A percentile compares a stretch with the other conserved stretches of the same genome.
Conservation (phyloP, 1,139 yeast genomes). For the Yamadazyma membranifaciens region DNA sequence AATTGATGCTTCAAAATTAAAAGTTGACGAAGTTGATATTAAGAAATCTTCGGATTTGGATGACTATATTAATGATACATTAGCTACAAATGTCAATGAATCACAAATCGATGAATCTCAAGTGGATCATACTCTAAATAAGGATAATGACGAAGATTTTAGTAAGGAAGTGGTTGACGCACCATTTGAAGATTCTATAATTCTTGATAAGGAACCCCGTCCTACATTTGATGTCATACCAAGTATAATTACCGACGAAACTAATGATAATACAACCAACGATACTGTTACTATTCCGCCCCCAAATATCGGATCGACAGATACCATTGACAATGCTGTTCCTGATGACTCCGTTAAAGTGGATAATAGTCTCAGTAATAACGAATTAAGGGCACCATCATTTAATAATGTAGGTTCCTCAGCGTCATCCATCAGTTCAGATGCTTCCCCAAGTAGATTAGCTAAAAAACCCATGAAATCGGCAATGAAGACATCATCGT, state of each 20-base stretch:
- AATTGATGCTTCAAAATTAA: constrained; percentile 19
- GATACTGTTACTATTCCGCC: constrained; percentile 14
- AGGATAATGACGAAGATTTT: constrained; percentile 14
- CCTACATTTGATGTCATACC: constrained; percentile 36
- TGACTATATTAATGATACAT: constrained; percentile 1
- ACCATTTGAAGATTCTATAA: constrained; percentile 19
- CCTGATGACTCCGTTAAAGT: constrained; percentile 5
- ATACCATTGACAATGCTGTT: background rate
- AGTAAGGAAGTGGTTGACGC: constrained; percentile 20
- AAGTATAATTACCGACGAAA: constrained; percentile 23
- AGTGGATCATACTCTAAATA: constrained; percentile 6
- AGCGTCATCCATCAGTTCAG: constrained; percentile 28
- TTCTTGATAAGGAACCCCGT: constrained; percentile 26
- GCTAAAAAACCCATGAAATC: constrained; percentile 53
- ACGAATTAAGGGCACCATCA: constrained; percentile 17
- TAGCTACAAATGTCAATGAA: constrained; percentile 6
- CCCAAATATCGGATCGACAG: constrained; percentile 8
- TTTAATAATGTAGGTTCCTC: constrained; percentile 20
- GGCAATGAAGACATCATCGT: constrained; percentile 55
- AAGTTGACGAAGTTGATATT: constrained; percentile 27
- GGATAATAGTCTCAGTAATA: constrained; percentile 3
- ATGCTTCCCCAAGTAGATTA: constrained; percentile 17
- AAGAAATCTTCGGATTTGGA: constrained; percentile 8
- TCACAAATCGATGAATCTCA: constrained; percentile 7
- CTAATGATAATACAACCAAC: background rate